These are phyloP conservation scores for Calonectria ilicicola DNA, from an alignment of 2,329 filamentous ascomycete species.

Conservation along the genomic window DNA sequence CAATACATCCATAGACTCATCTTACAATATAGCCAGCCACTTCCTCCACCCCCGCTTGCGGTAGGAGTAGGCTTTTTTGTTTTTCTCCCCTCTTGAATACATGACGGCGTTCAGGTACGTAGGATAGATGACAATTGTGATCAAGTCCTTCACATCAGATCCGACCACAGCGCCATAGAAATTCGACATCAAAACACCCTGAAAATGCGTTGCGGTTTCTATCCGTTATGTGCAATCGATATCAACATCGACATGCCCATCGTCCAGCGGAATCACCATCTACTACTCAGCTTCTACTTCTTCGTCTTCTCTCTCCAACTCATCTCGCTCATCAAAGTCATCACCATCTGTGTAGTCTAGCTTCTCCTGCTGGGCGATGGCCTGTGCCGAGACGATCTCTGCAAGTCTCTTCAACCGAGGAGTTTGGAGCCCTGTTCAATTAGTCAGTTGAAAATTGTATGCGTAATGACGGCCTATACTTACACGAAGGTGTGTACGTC, in stretches of 20 bases:
- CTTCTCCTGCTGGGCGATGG: slow-evolving; percentile 94
- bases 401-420: slow-evolving; percentile 93
- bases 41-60: slow-evolving; percentile 31
- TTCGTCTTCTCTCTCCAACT: slow-evolving; percentile 65
- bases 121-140: slow-evolving; percentile 27
- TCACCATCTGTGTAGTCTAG: slow-evolving; percentile 67
- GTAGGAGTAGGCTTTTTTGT: slow-evolving; percentile 19
- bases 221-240: slow-evolving; percentile 43
- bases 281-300: slow-evolving; percentile 54
- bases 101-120: slow-evolving; percentile 40
- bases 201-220: slow-evolving; percentile 44
- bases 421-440: slow-evolving; percentile 88
- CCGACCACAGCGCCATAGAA: slow-evolving; percentile 41
- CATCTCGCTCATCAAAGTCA: slow-evolving; percentile 62
- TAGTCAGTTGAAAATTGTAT: slow-evolving; percentile 44
- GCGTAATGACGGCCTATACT: slow-evolving; percentile 50
- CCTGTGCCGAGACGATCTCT: slow-evolving; percentile 98
- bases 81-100: slow-evolving; percentile 37
- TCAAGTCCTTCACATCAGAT: slow-evolving; percentile 38
- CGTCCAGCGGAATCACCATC: slow-evolving; percentile 38
- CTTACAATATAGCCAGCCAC: slow-evolving; percentile 38
- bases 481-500: slow-evolving; percentile 98
- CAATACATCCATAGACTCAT: slow-evolving; percentile 32
- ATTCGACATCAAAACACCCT: slow-evolving; percentile 43
- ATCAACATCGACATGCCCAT: slow-evolving; percentile 18